phyloP scores from a whole-genome alignment of 306 rosid species.

The Malus sieversii region DNA sequence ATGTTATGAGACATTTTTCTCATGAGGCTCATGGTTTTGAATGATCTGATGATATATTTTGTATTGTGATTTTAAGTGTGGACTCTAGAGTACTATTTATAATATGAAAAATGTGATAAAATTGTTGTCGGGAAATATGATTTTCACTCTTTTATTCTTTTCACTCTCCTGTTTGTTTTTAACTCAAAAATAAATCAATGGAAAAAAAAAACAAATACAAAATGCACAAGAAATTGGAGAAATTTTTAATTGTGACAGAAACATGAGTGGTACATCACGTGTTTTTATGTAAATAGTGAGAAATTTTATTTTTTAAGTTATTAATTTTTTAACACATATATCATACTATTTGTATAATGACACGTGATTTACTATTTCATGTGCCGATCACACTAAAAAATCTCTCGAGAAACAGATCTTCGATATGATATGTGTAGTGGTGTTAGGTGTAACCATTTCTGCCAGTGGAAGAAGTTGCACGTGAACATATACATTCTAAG shows the following conservation, averaged over 20 bases:
- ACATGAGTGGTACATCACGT: too few relatives aligned
- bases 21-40: neutral
- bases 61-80: neutral
- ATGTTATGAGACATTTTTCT: neutral
- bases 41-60: neutral
- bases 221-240: too few relatives aligned
- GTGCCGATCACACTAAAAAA: too few relatives aligned
- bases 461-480: neutral
- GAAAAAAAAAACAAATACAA: too few relatives aligned
- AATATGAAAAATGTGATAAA: neutral
- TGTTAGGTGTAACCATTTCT: neutral
- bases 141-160: neutral
- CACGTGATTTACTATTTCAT: too few relatives aligned
- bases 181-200: too few relatives aligned
- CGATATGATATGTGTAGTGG: neutral
- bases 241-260: too few relatives aligned
- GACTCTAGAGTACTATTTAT: neutral
- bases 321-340: too few relatives aligned
- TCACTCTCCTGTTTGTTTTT: neutral
- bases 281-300: fast-evolving
- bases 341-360: too few relatives aligned
- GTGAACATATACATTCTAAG: neutral
- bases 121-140: too few relatives aligned
- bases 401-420: too few relatives aligned
- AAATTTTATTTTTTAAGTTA: too few relatives aligned